These are phyloP conservation scores for Hordeum marinum DNA, from an alignment of 176 grass and related monocot genomes.

Conservation along the genomic window DNA sequence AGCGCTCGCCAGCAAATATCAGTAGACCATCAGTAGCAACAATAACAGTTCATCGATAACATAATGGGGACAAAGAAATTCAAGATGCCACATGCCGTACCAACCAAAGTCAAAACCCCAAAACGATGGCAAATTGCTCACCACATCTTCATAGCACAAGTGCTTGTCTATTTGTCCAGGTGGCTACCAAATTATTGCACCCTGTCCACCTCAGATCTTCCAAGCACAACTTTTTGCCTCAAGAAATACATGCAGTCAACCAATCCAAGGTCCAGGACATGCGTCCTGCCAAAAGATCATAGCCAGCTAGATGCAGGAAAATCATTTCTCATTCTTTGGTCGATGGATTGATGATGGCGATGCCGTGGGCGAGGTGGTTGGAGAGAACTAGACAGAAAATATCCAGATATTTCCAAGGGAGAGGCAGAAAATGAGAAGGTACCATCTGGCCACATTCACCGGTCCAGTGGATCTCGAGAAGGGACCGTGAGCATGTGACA, in stretches of 20 bases:
- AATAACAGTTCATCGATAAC: background rate
- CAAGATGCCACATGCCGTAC: background rate
- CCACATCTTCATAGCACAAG: background rate
- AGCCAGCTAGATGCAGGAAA: background rate
- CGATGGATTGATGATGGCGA: background rate
- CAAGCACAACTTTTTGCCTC: background rate
- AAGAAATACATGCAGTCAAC: background rate
- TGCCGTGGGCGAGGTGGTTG: background rate
- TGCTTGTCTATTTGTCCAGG: background rate
- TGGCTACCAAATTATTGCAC: background rate
- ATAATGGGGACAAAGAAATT: background rate
- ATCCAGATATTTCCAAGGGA: background rate
- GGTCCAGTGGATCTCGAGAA: background rate
- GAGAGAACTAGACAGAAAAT: background rate
- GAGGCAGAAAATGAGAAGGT: background rate
- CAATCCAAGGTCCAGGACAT: background rate
- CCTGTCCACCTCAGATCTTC: background rate
- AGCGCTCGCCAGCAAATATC: too few relatives aligned
- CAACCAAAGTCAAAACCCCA: background rate
- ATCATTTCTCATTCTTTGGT: background rate
- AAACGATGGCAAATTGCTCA: background rate
- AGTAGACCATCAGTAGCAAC: background rate
- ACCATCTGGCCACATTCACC: background rate
- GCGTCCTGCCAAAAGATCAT: background rate
- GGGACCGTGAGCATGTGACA: slow-evolving; percentile 5